Base-by-base conservation (phyloP, 2,329 filamentous ascomycete genomes). In the Fusarium sp. region DNA sequence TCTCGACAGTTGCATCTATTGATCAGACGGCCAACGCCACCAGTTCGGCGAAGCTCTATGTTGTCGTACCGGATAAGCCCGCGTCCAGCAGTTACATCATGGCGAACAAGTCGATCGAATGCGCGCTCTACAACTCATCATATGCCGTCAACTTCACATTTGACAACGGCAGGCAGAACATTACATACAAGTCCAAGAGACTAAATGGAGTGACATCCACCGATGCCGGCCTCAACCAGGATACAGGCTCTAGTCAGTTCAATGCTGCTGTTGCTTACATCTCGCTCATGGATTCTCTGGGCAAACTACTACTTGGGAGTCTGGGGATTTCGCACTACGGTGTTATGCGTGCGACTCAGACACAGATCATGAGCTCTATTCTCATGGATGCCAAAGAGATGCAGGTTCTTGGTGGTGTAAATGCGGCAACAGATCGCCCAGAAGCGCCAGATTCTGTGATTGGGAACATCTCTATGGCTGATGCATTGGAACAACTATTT, bases 331-430 rank as follows among this genome's bases (percentile, higher is more conserved):
- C 68, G 0, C 64, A 70, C 20, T 68, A 68, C 0, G 64, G 64
- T 2, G 47, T 20, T 12, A 52, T 64, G 20, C 24, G 6, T 9
- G 11, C 64, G 2, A 33, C 11, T 1, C 24, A 31, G 18, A 68
- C 64, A 2, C 68, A 56, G n/a, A 45, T 70, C 15, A 55, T 52
- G 10, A 63, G 49, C 18, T 48, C 68, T 6, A 28, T 68, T 45
- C 54, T 70, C 11, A 69, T 70, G 59, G 52, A 70, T 18, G 22
- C 68, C n/a, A 20, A 41, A n/a, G 64, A 70, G 17, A 56, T 70
- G 68, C 36, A 59, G 1, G 39, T n/a, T 18, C 13, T 67, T 18
- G n/a, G 5, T n/a, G 36, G 14, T 1, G 15, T 44, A 0, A 62
- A 57, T 9, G 11, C 31, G 0, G 14, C 8, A 0, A 24, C 20